These are phyloP conservation scores for Nothopassalora personata DNA, from an alignment of 2,329 filamentous ascomycete genomes.

Conservation along the genomic window DNA sequence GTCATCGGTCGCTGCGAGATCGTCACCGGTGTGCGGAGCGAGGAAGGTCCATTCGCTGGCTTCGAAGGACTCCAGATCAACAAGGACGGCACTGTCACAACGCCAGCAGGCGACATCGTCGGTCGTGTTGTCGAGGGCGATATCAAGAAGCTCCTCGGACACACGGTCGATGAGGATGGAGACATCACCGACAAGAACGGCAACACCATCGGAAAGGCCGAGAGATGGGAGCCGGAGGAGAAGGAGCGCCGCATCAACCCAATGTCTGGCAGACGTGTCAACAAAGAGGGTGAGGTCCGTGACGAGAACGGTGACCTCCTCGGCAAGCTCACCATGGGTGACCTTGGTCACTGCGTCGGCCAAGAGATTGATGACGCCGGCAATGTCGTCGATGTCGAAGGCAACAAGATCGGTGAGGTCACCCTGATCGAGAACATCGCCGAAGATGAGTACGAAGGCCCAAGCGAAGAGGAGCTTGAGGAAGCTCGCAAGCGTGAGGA, in stretches of 20 bases:
- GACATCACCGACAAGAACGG: slow-evolving; percentile 52
- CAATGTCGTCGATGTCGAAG: slow-evolving; percentile 50
- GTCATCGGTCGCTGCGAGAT: slow-evolving; percentile 56
- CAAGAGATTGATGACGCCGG: slow-evolving; percentile 50
- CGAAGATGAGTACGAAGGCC: slow-evolving; percentile 48
- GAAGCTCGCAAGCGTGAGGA: slow-evolving; percentile 52
- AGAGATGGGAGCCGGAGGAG: slow-evolving; percentile 50
- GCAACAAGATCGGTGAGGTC: slow-evolving; percentile 60
- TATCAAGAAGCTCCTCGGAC: slow-evolving; percentile 47
- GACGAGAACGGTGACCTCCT: slow-evolving; percentile 48
- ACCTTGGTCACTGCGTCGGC: slow-evolving; percentile 49
- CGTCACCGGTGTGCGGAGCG: slow-evolving; percentile 43
- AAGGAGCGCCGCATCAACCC: slow-evolving; percentile 54
- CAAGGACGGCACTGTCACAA: slow-evolving; percentile 54
- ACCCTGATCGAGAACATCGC: slow-evolving; percentile 57
- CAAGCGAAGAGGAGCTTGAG: slow-evolving; percentile 50
- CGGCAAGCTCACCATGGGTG: slow-evolving; percentile 47
- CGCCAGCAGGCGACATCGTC: slow-evolving; percentile 42
- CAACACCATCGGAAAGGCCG: slow-evolving; percentile 49
- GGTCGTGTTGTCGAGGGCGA: slow-evolving; percentile 48
- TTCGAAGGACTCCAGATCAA: slow-evolving; percentile 53
- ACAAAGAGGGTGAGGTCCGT: slow-evolving; percentile 50
- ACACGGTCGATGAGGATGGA: slow-evolving; percentile 48
- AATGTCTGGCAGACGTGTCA: slow-evolving; percentile 53
- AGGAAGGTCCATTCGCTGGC: slow-evolving; percentile 56